Conservation (phyloP, 73 alveolate species). For the Paramecium primaurelia region DNA sequence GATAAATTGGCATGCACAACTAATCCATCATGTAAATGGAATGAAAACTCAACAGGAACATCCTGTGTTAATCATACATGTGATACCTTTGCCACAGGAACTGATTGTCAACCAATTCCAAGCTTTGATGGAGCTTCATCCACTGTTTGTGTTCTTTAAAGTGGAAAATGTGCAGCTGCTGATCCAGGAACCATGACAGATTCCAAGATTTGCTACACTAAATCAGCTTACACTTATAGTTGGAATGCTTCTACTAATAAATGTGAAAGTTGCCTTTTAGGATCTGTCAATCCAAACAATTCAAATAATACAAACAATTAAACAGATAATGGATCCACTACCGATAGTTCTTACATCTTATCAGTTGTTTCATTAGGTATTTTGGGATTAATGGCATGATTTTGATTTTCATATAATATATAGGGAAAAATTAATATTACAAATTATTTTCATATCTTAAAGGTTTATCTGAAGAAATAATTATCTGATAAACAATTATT, state of each 20-base stretch:
- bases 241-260: background rate
- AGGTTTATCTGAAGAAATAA: too few relatives aligned
- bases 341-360: background rate
- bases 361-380: background rate
- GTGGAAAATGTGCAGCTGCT: background rate
- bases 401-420: background rate
- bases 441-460: too few relatives aligned
- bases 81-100: background rate
- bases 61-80: background rate
- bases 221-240: conserved; percentile 2
- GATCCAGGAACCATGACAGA: background rate
- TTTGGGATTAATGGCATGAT: background rate
- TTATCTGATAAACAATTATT: too few relatives aligned
- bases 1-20: background rate
- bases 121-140: background rate
- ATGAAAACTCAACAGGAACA: background rate
- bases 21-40: background rate
- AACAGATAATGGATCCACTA: background rate
- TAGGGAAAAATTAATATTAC: background rate
- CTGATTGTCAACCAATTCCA: conserved; percentile 12
- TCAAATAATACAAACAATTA: background rate
- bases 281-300: background rate
- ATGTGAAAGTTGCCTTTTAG: conserved; percentile 1
- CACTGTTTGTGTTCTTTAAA: background rate
- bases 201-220: background rate